phyloP scores from a whole-genome alignment of 2,329 filamentous ascomycete genomes.

The Monilinia polystroma region DNA sequence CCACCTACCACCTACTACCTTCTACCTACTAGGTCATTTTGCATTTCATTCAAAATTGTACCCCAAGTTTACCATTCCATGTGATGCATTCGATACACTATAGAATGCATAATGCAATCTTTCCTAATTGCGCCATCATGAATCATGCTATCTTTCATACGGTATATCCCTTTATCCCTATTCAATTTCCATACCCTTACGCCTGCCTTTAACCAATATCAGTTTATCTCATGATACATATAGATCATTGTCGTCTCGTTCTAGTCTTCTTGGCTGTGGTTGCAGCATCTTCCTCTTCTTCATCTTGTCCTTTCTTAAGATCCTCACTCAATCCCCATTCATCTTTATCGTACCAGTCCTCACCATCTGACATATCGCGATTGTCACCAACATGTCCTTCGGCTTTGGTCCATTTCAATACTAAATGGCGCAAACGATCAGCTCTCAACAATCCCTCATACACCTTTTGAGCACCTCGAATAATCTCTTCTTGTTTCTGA shows the following conservation, averaged over 20 bases:
- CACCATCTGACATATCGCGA: slow-evolving; percentile 76
- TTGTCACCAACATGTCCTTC: slow-evolving; percentile 68
- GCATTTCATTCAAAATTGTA: too few relatives aligned
- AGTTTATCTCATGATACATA: neutral
- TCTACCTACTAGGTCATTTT: too few relatives aligned
- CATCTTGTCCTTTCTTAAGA: slow-evolving; percentile 77
- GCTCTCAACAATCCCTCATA: slow-evolving; percentile 71
- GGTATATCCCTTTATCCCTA: slow-evolving; percentile 7
- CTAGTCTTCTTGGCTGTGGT: slow-evolving; percentile 52
- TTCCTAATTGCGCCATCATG: slow-evolving; percentile 19
- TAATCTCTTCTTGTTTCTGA: slow-evolving; percentile 83
- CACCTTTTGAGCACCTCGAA: slow-evolving; percentile 65
- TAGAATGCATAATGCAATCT: slow-evolving; percentile 19
- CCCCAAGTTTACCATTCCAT: neutral
- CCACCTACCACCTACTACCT: too few relatives aligned
- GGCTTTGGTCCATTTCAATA: slow-evolving; percentile 74
- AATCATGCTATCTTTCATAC: slow-evolving; percentile 21
- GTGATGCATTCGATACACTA: neutral
- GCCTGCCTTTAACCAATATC: slow-evolving; percentile 9
- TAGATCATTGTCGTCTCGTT: slow-evolving; percentile 41
- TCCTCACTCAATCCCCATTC: slow-evolving; percentile 75
- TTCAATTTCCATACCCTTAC: slow-evolving; percentile 21
- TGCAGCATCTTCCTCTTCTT: slow-evolving; percentile 71
- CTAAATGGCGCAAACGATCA: slow-evolving; percentile 67
- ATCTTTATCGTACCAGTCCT: slow-evolving; percentile 85